Evolutionary conservation across 257 asterid genomes (phyloP).

Genomic region (Solanum sejunctum): DNA sequence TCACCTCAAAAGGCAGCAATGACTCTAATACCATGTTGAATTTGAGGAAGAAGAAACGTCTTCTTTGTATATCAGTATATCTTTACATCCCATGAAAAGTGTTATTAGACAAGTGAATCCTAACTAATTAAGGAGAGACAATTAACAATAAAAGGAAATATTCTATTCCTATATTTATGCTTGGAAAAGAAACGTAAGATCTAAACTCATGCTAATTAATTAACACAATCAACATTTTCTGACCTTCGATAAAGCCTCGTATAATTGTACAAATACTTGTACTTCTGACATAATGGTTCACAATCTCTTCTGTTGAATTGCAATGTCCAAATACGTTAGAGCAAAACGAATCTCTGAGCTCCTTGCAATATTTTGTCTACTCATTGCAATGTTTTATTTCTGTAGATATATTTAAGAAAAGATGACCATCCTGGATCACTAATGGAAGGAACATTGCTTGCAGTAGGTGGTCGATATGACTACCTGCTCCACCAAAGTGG

Average conservation of each 20-base stretch:
- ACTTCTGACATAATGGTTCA: neutral
- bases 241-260: neutral
- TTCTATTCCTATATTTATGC: neutral
- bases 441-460: conserved; percentile 82
- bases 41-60: neutral
- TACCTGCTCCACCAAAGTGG: conserved; percentile 55
- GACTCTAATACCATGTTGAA: neutral
- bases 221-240: neutral
- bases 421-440: conserved; percentile 45
- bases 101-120: neutral
- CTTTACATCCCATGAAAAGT: neutral
- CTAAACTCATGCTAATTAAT: neutral
- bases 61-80: neutral
- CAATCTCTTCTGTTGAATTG: neutral
- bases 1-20: neutral
- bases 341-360: neutral
- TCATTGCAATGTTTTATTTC: neutral
- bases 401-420: conserved; percentile 64
- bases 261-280: neutral
- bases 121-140: neutral
- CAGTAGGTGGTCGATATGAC: conserved; percentile 97
- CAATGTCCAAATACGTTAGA: neutral
- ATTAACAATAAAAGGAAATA: neutral
- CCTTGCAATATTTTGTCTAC: neutral
- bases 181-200: neutral